Evolutionary conservation across 2,329 filamentous ascomycete species (phyloP).

Genomic region (Diaporthe helianthi): DNA sequence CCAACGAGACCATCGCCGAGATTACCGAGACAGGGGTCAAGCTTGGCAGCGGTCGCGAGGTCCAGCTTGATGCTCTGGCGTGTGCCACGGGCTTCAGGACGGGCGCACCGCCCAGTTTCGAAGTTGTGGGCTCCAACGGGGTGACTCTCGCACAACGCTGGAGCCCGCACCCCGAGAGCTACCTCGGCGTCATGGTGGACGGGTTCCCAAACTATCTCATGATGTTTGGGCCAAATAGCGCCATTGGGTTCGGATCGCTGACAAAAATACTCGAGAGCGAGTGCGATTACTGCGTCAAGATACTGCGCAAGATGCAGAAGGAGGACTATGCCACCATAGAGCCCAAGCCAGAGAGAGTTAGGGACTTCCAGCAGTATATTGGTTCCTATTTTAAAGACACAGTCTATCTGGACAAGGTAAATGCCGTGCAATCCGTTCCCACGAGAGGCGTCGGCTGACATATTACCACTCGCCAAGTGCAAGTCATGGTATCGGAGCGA

Average conservation of each 20-base stretch:
- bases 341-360: conserved; percentile 51
- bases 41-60: conserved; percentile 37
- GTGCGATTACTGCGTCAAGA: conserved; percentile 55
- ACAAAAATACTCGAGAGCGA: conserved; percentile 55
- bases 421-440: background rate
- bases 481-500: conserved; percentile 61
- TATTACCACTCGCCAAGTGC: conserved; percentile 42
- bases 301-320: conserved; percentile 55
- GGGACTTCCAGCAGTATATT: conserved; percentile 55
- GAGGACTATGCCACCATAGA: conserved; percentile 54
- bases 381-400: conserved; percentile 56
- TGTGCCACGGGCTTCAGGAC: conserved; percentile 55
- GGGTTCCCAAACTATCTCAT: conserved; percentile 58
- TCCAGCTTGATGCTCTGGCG: conserved; percentile 54
- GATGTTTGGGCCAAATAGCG: conserved; percentile 56
- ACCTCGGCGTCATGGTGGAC: conserved; percentile 54
- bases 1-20: conserved; percentile 44
- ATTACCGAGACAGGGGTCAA: conserved; percentile 47
- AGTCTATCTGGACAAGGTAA: conserved; percentile 51
- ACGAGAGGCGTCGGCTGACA: background rate
- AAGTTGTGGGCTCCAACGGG: conserved; percentile 48
- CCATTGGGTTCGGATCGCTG: conserved; percentile 55
- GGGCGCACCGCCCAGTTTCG: conserved; percentile 50
- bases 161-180: conserved; percentile 48
- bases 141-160: conserved; percentile 49